phyloP scores from a whole-genome alignment of 495 filamentous ascomycete genomes.

The Trypethelium eluteriae region DNA sequence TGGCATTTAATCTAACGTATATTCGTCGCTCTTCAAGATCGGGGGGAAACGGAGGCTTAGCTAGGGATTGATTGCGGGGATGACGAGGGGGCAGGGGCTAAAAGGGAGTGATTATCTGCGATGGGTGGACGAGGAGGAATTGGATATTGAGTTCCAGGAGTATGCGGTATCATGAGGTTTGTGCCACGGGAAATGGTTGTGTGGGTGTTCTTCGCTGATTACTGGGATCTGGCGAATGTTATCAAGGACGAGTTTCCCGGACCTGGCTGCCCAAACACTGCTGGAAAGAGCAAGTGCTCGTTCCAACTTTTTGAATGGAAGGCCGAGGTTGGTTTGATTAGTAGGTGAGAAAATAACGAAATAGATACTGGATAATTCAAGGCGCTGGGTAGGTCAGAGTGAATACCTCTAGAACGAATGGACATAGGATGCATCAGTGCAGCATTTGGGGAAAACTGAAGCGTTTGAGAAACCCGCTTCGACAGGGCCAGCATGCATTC shows the following conservation, averaged over 20 bases:
- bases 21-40: neutral
- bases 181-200: neutral
- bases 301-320: neutral
- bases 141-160: neutral
- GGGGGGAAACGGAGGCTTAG: neutral
- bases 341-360: neutral
- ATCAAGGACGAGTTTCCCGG: neutral
- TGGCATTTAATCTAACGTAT: neutral
- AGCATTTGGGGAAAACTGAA: too few relatives aligned
- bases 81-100: neutral
- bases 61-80: neutral
- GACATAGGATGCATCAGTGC: too few relatives aligned
- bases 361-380: neutral
- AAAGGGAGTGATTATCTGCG: neutral
- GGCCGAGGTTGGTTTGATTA: neutral
- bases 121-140: neutral
- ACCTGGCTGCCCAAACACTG: neutral
- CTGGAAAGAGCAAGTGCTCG: neutral
- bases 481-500: too few relatives aligned
- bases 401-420: too few relatives aligned
- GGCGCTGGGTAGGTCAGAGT: too few relatives aligned
- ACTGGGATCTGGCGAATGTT: neutral
- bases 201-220: neutral
- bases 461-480: too few relatives aligned
- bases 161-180: neutral